Base-by-base conservation (phyloP, 345 rosid genomes). In the Odontarrhena argentea region DNA sequence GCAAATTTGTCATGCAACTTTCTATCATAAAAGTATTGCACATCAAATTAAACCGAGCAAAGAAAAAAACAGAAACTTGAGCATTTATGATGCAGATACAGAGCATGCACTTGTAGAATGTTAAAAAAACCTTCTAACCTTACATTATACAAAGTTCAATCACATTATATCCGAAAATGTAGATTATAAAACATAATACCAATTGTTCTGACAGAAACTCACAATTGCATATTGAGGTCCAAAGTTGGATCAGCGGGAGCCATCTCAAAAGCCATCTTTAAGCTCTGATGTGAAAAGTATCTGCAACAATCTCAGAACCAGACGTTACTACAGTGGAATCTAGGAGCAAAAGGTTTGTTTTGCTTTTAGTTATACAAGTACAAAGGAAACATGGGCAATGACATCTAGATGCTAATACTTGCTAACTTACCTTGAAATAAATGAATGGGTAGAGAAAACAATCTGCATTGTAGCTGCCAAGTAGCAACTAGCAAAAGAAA, bases 401-500 rank as follows among this genome's bases (percentile, higher is more conserved):
- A 7, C 60, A 74, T 48, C 53, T 68, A 49, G 60, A 38, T 36
- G 67, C 41, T 61, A 52, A 49, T 46, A 50, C 10, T 44, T 46
- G 54, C 32, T 15, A 14, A 51, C 79, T 75, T 32, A 91, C 99
- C 86, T 82, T 62, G 87, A 74, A 75, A 70, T 78, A 73, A 95
- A 91, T 56, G 84, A 76, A 45, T 53, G 82, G 15, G 89, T 86
- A 40, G 99, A 86, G 87, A 95, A 87, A 48, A 89, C 77, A 66
- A 84, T 89, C 82, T 95, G 98, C 96, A 95, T 89, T 0, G 99
- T 95, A 49, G 99, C 96, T 47, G 98, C 98, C 96, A 95, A 78
- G 79, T 95, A 95, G 87, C 99, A 95, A 80, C 99, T 91, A 82
- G 65, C 59, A 68, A 72, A 74, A 14, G 69, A 63, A 76, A 66